Percentiles rank a stretch among this genome's conserved stretches.
Conservation (phyloP, 768 basidiomycete genomes). For the Hirschioporus abietinus region DNA sequence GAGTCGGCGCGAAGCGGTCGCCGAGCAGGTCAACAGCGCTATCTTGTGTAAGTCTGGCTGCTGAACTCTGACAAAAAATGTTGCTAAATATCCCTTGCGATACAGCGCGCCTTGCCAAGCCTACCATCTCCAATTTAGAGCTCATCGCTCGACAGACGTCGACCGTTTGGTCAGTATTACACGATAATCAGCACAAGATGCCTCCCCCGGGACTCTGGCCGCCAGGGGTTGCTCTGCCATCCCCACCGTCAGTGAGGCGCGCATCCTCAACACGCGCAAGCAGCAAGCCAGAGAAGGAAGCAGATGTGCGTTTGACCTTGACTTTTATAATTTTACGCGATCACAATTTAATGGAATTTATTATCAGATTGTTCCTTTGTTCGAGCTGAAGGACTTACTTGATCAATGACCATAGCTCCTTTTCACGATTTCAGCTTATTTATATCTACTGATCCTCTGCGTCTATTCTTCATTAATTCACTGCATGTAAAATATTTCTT, state of each 20-base stretch:
- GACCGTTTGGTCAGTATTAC: conserved; percentile 52
- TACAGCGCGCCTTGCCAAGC: conserved; percentile 45
- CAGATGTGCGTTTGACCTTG: conserved; percentile 10
- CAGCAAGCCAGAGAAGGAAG: conserved; percentile 29
- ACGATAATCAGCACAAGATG: conserved; percentile 43
- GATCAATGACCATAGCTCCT: conserved; percentile 18
- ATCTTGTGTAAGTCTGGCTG: conserved; percentile 62
- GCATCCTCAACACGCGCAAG: conserved; percentile 3
- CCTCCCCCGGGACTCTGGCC: conserved; percentile 31
- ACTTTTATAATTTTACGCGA: conserved; percentile 6
- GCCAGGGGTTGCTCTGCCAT: conserved; percentile 43
- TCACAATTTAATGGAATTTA: conserved; percentile 9
- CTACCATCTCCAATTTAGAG: conserved; percentile 57
- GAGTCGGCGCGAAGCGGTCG: conserved; percentile 73
- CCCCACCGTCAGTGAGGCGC: no score
- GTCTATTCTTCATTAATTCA: background rate
- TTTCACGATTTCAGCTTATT: background rate
- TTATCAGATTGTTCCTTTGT: conserved; percentile 40
- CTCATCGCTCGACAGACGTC: conserved; percentile 60
- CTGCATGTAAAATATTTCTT: no score
- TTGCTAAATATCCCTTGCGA: background rate
- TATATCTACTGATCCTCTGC: background rate
- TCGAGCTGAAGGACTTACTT: conserved; percentile 51
- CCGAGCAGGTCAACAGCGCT: conserved; percentile 84
- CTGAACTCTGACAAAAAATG: background rate